Evolutionary conservation across 2,329 filamentous ascomycete species (phyloP).

Genomic region (Trichoderma sp.): DNA sequence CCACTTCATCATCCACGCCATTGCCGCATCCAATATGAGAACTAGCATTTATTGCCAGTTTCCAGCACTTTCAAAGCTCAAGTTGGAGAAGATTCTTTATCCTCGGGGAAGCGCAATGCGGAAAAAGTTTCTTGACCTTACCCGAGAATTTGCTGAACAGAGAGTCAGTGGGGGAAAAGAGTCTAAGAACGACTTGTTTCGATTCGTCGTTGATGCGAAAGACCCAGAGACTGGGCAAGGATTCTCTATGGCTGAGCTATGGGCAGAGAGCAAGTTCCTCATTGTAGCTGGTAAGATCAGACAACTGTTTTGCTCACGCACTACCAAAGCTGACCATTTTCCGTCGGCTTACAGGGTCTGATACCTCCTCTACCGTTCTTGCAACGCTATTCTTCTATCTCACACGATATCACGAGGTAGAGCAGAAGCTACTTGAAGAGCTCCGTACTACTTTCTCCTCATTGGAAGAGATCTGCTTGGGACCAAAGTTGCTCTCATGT

Average conservation of each 20-base stretch:
- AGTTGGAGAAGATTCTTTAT: neutral
- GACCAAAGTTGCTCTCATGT: slow-evolving; percentile 34
- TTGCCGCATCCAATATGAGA: neutral
- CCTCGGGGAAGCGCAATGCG: neutral
- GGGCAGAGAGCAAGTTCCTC: slow-evolving; percentile 40
- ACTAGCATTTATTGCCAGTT: neutral
- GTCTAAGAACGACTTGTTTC: slow-evolving; percentile 43
- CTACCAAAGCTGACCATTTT: neutral
- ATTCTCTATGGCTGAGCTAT: slow-evolving; percentile 43
- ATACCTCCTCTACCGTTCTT: neutral
- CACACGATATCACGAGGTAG: slow-evolving; percentile 30
- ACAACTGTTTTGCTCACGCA: neutral
- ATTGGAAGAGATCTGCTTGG: slow-evolving; percentile 36
- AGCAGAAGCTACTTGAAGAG: slow-evolving; percentile 33
- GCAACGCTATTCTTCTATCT: slow-evolving; percentile 40
- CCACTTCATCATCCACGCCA: neutral
- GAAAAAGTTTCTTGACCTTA: slow-evolving; percentile 21
- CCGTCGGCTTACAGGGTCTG: neutral
- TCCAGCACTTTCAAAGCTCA: neutral
- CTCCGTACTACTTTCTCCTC: slow-evolving; percentile 33
- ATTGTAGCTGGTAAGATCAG: slow-evolving; percentile 25
- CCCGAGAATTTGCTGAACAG: slow-evolving; percentile 2
- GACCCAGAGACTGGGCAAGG: slow-evolving; percentile 46
- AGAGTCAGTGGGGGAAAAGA: slow-evolving; percentile 4
- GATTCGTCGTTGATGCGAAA: slow-evolving; percentile 45